These are phyloP conservation scores for Monosporascus sp. DNA, from an alignment of 2,329 filamentous ascomycete genomes.

Conservation along the genomic window DNA sequence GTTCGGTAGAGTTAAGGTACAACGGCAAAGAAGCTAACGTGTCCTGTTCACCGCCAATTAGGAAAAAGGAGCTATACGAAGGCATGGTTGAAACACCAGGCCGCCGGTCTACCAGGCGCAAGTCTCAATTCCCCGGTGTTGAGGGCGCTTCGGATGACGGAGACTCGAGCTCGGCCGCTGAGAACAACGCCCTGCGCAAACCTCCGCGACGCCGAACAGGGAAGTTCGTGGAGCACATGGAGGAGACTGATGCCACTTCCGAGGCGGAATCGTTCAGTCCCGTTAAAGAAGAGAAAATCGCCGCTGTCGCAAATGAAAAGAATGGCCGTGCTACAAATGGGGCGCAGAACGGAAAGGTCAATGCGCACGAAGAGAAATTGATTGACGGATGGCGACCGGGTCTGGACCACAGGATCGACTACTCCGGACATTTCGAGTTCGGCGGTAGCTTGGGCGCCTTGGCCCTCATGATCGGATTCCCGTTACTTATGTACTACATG, in stretches of 20 bases:
- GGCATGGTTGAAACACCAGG: conserved; percentile 56
- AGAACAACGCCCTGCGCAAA: conserved; percentile 30
- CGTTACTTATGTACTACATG: conserved; percentile 98
- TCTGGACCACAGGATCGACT: conserved; percentile 57
- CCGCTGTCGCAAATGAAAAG: conserved; percentile 10
- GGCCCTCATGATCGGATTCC: conserved; percentile 87
- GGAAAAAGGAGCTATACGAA: conserved; percentile 57
- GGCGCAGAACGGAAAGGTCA: conserved; percentile 24
- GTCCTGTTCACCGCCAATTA: conserved; percentile 19
- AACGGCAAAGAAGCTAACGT: conserved; percentile 1
- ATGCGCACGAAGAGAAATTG: conserved; percentile 25
- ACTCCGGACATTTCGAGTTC: conserved; percentile 70
- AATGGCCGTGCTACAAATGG: conserved; percentile 18
- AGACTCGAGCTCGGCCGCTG: conserved; percentile 43
- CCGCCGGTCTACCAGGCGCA: conserved; percentile 43
- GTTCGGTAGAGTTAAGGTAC: background rate
- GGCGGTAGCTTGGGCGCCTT: conserved; percentile 77
- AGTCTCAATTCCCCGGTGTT: conserved; percentile 38
- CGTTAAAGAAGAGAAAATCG: conserved; percentile 20
- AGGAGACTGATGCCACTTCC: conserved; percentile 33
- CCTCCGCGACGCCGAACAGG: conserved; percentile 39
- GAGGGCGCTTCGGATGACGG: conserved; percentile 42
- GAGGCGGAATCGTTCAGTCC: conserved; percentile 25
- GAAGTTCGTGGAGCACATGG: conserved; percentile 46
- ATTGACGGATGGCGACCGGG: conserved; percentile 56